These are phyloP conservation scores for Amyloporia xantha DNA, from an alignment of 768 basidiomycete species.

Conservation along the genomic window DNA sequence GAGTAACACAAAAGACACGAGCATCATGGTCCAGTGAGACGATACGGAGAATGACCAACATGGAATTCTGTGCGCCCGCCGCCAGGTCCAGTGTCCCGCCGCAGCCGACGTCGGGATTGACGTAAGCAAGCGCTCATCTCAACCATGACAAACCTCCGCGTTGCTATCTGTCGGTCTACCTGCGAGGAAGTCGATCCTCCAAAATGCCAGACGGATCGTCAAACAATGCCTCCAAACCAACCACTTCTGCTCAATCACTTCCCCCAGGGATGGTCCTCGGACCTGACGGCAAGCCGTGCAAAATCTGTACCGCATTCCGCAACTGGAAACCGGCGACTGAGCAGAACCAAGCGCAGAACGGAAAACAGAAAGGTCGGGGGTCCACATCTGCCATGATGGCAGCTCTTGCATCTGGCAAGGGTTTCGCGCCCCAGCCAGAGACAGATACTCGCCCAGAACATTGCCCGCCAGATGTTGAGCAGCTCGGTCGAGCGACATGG, in stretches of 20 bases:
- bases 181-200: too few species aligned
- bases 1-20: too few species aligned
- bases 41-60: too few species aligned
- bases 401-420: constrained; percentile 26
- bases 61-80: too few species aligned
- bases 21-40: too few species aligned
- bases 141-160: too few species aligned
- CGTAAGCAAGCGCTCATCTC: too few species aligned
- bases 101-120: too few species aligned
- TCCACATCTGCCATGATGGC: constrained; percentile 24
- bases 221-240: neutral
- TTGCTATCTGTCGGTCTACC: too few species aligned
- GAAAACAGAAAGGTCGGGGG: neutral
- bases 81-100: too few species aligned
- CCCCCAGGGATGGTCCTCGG: constrained; percentile 86
- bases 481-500: constrained; percentile 91
- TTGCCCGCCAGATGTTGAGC: constrained; percentile 88
- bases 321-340: constrained; percentile 47
- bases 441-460: constrained; percentile 43
- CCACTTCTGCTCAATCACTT: constrained; percentile 24
- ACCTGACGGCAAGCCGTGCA: constrained; percentile 93
- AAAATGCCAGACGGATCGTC: constrained; percentile 1
- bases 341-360: constrained; percentile 17
- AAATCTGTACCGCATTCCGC: constrained; percentile 79
- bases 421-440: constrained; percentile 15